These are phyloP conservation scores for Myxozyma kluyveri DNA, from an alignment of 805 yeast species.

Conservation along the genomic window DNA sequence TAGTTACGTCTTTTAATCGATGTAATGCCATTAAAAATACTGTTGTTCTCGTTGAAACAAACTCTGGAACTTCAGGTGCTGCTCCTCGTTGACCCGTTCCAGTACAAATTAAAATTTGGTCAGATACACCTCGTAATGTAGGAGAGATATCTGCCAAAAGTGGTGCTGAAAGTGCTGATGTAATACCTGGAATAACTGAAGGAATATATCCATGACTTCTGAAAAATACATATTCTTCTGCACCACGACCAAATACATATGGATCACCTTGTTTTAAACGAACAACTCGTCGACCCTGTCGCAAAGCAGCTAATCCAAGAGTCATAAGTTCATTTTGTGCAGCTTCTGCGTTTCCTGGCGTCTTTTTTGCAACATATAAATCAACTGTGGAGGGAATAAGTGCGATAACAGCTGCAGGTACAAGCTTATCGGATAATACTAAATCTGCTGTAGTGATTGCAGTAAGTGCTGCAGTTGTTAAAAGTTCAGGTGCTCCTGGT, in stretches of 20 bases:
- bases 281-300: slow-evolving; percentile 72
- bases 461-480: slow-evolving; percentile 80
- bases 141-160: slow-evolving; percentile 80
- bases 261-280: slow-evolving; percentile 96
- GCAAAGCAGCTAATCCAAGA: slow-evolving; percentile 65
- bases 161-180: slow-evolving; percentile 88
- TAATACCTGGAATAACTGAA: slow-evolving; percentile 77
- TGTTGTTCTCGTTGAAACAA: slow-evolving; percentile 69
- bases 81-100: slow-evolving; percentile 91
- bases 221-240: slow-evolving; percentile 81
- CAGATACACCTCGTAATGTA: slow-evolving; percentile 88
- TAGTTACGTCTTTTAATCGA: slow-evolving; percentile 47
- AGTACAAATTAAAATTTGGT: slow-evolving; percentile 88
- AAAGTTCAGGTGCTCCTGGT: slow-evolving; percentile 79
- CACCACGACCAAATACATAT: slow-evolving; percentile 93
- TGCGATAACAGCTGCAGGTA: slow-evolving; percentile 81
- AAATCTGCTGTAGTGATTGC: slow-evolving; percentile 80
- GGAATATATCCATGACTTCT: slow-evolving; percentile 65
- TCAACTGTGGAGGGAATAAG: slow-evolving; percentile 75
- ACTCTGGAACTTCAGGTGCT: slow-evolving; percentile 74
- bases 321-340: slow-evolving; percentile 82
- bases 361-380: slow-evolving; percentile 83
- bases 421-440: slow-evolving; percentile 85
- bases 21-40: slow-evolving; percentile 89
- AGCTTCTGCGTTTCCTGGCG: slow-evolving; percentile 93